phyloP scores from a whole-genome alignment of 148 eudicot genomes.

The Camellia japonica region DNA sequence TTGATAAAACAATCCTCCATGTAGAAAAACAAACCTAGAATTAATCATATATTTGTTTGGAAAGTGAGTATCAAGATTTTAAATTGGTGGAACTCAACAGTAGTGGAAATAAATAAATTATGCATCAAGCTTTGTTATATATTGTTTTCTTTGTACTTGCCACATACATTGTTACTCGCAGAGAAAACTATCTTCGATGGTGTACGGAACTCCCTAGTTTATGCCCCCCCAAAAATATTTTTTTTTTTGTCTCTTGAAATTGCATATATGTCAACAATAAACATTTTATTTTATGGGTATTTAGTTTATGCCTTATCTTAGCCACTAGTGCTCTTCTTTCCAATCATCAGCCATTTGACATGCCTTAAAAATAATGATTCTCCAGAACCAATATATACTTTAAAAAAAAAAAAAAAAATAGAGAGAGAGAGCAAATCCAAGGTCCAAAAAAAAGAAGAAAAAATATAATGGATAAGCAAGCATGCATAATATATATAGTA shows the following conservation, averaged over 20 bases:
- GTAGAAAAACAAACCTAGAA: neutral
- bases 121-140: too few species aligned
- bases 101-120: too few species aligned
- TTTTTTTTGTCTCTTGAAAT: too few species aligned
- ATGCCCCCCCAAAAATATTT: too few species aligned
- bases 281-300: neutral
- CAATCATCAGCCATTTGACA: neutral
- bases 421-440: neutral
- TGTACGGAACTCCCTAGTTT: too few species aligned
- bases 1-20: neutral
- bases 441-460: neutral
- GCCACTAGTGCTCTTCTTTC: neutral
- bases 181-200: too few species aligned
- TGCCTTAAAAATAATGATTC: neutral
- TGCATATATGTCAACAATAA: too few species aligned
- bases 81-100: too few species aligned
- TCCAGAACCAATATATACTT: neutral
- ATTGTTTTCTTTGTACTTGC: too few species aligned
- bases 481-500: too few species aligned
- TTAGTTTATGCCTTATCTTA: neutral
- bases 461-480: neutral
- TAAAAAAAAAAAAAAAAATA: neutral
- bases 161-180: too few species aligned
- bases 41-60: neutral
- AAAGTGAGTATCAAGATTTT: neutral